Evolutionary conservation across 2,329 filamentous ascomycete genomes (phyloP).

Genomic region (Trichoderma hamatum): DNA sequence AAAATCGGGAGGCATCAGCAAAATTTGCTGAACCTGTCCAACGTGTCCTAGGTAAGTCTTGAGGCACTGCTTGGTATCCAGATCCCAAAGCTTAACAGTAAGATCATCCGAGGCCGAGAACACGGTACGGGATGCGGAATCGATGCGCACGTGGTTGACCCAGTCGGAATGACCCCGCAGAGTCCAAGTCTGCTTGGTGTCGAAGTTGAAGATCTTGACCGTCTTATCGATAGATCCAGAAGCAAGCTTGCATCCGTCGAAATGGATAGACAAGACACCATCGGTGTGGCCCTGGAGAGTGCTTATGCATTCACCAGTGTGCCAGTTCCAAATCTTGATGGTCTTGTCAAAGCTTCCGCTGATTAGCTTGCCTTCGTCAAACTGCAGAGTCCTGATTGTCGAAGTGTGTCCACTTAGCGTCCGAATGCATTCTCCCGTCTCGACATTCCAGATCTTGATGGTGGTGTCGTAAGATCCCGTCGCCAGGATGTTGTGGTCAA

Average conservation of each 20-base stretch:
- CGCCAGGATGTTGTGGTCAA: constrained; percentile 88
- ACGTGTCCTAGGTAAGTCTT: constrained; percentile 83
- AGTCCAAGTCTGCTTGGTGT: constrained; percentile 76
- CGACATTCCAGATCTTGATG: constrained; percentile 94
- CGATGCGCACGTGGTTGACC: constrained; percentile 94
- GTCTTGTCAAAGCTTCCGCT: constrained; percentile 86
- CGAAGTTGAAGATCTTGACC: constrained; percentile 91
- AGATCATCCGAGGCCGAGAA: constrained; percentile 94
- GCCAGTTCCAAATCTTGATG: constrained; percentile 96
- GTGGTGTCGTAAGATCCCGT: constrained; percentile 95
- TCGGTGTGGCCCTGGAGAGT: constrained; percentile 78
- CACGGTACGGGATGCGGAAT: constrained; percentile 78
- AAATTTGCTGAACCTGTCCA: constrained; percentile 90
- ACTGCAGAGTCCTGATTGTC: constrained; percentile 87
- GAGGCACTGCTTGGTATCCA: constrained; percentile 81
- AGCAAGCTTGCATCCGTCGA: constrained; percentile 80
- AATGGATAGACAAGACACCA: constrained; percentile 86
- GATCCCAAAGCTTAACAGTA: constrained; percentile 88
- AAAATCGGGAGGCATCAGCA: constrained; percentile 83
- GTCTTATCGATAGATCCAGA: constrained; percentile 89
- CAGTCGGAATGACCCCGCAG: constrained; percentile 88
- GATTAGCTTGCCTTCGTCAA: constrained; percentile 88
- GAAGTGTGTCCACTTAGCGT: constrained; percentile 81
- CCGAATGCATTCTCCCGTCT: constrained; percentile 83
- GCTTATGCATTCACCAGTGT: constrained; percentile 82